Evolutionary conservation across 306 rosid genomes (phyloP), one percentile per base, ranked within the genome.

Genomic region (Pyrus bretschneideri): DNA sequence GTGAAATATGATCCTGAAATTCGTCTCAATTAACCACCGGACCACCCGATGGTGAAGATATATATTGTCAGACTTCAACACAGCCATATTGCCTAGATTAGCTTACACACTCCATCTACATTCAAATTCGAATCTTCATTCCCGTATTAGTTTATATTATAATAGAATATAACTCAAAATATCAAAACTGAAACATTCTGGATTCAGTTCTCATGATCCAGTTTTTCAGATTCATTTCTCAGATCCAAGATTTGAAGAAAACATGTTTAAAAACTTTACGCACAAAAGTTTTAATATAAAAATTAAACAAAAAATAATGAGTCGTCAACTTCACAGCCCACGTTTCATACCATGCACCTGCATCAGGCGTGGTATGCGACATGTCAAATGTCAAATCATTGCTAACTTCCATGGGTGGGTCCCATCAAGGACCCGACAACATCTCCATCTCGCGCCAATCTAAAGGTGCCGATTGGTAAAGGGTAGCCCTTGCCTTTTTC

Each of bases 311-410:
- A 17, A 49, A 51, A 51, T 0, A 5, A 49, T 11, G n/a, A 35
- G 42, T 14, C 9, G 4, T 63, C 69, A 64, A 51, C 70, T 66
- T 10, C 49, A 61, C 25, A 77, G 25, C 49, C 61, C 78, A 27
- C 23, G 69, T 42, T 31, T 64, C 22, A 64, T 29, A 69, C 70
- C 52, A 21, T 44, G 74, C 69, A 69, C 70, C 74, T 60, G 74
- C 57, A 42, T n/a, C 23, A 40, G 69, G 78, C 49, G 25, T 44
- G 64, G 30, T 63, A 22, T 71, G 83, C 29, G 91, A 87, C 42
- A 80, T 73, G 86, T 84, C 91, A 83, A 45, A 80, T 78, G 86
- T 87, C 93, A 83, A 83, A 84, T 88, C 91, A 76, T 27, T 40
- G 63, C 77, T 68, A 76, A 75, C 72, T 85, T 80, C 23, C 46